A percentile compares a stretch with the other conserved stretches of the same genome.
phyloP scores from a whole-genome alignment of 1,284 basidiomycete genomes.

The Cutaneotrichosporon sp. region DNA sequence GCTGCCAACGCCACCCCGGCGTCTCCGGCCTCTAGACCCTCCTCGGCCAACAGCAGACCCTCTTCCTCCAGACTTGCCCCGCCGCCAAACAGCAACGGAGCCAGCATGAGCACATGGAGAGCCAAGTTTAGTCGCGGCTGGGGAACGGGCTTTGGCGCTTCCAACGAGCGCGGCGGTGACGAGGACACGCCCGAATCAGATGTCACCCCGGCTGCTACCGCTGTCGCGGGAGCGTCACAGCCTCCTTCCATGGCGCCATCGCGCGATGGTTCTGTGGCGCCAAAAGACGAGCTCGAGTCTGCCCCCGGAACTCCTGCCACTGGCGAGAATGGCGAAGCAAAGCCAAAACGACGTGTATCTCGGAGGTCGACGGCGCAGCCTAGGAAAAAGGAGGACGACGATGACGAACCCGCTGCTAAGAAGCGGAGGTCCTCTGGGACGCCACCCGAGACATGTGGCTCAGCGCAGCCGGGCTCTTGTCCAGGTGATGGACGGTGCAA shows the following conservation, averaged over 20 bases:
- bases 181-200: slow-evolving; percentile 18
- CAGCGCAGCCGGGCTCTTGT: slow-evolving; percentile 62
- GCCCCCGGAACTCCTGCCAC: slow-evolving; percentile 3
- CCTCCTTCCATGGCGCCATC: slow-evolving; percentile 1
- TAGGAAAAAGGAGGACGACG: slow-evolving; percentile 10
- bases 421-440: slow-evolving; percentile 23
- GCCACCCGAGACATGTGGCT: slow-evolving; percentile 25
- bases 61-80: background rate
- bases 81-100: background rate
- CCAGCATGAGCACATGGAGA: slow-evolving; percentile 19
- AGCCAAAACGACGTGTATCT: slow-evolving; percentile 11
- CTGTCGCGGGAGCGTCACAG: slow-evolving; percentile 1
- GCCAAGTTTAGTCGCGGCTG: slow-evolving; percentile 20
- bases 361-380: slow-evolving; percentile 6
- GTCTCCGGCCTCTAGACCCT: background rate
- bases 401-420: slow-evolving; percentile 9
- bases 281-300: slow-evolving; percentile 18
- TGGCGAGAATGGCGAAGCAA: slow-evolving; percentile 6
- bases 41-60: background rate
- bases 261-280: slow-evolving; percentile 12
- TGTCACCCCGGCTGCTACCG: background rate
- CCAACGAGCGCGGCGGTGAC: slow-evolving; percentile 35
- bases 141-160: slow-evolving; percentile 30
- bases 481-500: slow-evolving; percentile 93
- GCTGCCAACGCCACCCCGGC: background rate